These are phyloP conservation scores for Beta macrorhiza DNA, from an alignment of 179 eudicot species.

Conservation along the genomic window DNA sequence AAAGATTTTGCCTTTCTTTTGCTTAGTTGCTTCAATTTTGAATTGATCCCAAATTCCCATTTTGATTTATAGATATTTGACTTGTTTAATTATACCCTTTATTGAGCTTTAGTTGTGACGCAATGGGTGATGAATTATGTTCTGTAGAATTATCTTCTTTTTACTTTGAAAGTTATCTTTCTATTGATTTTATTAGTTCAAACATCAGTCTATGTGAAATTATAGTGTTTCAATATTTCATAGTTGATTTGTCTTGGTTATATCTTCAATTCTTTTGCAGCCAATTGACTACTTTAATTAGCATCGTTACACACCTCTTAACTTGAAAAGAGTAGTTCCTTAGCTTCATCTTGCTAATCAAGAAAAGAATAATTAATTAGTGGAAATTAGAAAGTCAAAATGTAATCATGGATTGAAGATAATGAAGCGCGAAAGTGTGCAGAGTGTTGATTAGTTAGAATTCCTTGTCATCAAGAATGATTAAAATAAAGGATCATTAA, in stretches of 20 bases:
- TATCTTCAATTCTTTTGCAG: not conserved
- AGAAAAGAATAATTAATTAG: not conserved
- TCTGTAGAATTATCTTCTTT: not conserved
- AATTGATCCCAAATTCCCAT: not conserved
- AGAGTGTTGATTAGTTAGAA: not conserved
- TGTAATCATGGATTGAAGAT: conserved; percentile 6
- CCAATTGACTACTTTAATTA: conserved; percentile 1
- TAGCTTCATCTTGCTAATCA: not conserved
- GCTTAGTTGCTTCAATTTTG: not conserved
- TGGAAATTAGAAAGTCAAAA: conserved; percentile 13
- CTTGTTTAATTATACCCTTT: not conserved
- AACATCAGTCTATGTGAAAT: not conserved
- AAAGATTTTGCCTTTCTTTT: too few species aligned
- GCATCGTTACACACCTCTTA: conserved; percentile 10
- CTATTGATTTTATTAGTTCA: not conserved
- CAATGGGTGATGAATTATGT: conserved; percentile 16
- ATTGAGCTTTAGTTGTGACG: not conserved
- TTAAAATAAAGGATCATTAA: not conserved
- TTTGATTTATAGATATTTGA: conserved; percentile 13
- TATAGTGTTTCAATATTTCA: not conserved
- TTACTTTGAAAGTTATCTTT: not conserved
- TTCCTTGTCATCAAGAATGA: not conserved
- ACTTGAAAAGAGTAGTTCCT: conserved; percentile 9
- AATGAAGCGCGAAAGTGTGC: conserved; percentile 4
- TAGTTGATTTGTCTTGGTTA: not conserved